A percentile compares a stretch with the other conserved stretches of the same genome.
phyloP scores from a whole-genome alignment of 768 basidiomycete species.

The Boletus edulis region DNA sequence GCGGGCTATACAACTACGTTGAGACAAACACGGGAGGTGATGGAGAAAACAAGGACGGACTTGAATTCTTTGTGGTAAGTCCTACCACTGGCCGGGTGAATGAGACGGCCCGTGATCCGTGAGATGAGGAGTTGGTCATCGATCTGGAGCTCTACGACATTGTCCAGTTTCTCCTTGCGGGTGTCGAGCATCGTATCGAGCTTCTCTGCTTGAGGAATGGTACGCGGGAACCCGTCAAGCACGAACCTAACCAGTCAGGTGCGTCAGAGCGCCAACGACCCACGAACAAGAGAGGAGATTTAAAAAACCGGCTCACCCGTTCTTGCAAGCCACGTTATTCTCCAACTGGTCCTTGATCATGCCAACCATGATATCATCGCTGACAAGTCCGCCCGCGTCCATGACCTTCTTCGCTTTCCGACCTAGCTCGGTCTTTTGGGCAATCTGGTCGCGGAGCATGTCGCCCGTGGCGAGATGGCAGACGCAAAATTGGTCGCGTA shows the following conservation, averaged over 20 bases:
- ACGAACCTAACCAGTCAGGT: slow-evolving; percentile 67
- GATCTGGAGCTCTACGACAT: slow-evolving; percentile 89
- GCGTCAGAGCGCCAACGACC: background rate
- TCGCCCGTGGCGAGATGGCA: slow-evolving; percentile 99
- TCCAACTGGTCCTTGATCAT: slow-evolving; percentile 97
- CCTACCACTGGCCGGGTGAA: slow-evolving; percentile 86
- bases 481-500: slow-evolving; percentile 90
- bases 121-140: slow-evolving; percentile 95
- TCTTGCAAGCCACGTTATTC: slow-evolving; percentile 89
- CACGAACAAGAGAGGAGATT: too few species aligned
- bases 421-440: slow-evolving; percentile 83
- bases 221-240: slow-evolving; percentile 98
- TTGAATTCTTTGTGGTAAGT: slow-evolving; percentile 95
- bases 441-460: slow-evolving; percentile 95
- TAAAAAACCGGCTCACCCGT: slow-evolving; percentile 67
- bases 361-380: slow-evolving; percentile 95
- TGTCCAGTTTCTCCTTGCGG: slow-evolving; percentile 86
- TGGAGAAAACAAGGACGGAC: slow-evolving; percentile 47
- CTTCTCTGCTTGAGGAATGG: slow-evolving; percentile 94
- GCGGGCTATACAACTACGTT: slow-evolving; percentile 60
- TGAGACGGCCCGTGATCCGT: slow-evolving; percentile 93
- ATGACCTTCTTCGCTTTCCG: slow-evolving; percentile 95
- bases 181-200: slow-evolving; percentile 85
- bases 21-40: slow-evolving; percentile 8
- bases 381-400: slow-evolving; percentile 93